Percentiles rank a stretch among this genome's conserved stretches.
Evolutionary conservation across 1,139 yeast species (phyloP).

Genomic region (Meyerozyma guilliermondii): DNA sequence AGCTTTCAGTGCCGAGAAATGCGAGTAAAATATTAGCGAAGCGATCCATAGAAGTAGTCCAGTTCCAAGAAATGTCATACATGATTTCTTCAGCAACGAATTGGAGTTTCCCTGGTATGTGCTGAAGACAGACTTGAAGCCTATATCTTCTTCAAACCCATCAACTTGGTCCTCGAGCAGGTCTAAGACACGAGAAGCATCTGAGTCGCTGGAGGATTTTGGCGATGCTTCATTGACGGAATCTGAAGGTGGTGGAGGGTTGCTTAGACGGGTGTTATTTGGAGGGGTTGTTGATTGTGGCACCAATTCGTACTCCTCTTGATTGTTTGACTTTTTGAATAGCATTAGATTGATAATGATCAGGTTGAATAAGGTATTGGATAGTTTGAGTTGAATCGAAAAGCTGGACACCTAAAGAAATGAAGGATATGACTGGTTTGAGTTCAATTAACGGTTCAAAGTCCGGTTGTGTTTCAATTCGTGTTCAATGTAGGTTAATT

Average conservation of each 20-base stretch:
- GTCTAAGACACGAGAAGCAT: conserved; percentile 26
- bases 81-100: conserved; percentile 7
- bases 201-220: conserved; percentile 14
- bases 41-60: conserved; percentile 22
- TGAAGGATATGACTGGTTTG: neutral
- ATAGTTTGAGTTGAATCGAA: too few species aligned
- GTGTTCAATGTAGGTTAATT: too few species aligned
- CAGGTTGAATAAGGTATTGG: too few species aligned
- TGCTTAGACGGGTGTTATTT: neutral
- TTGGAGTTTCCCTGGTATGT: conserved; percentile 14
- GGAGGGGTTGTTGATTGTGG: neutral
- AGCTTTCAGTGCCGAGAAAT: conserved; percentile 16
- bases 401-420: too few species aligned
- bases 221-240: neutral
- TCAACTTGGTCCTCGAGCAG: conserved; percentile 18
- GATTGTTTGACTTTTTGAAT: neutral
- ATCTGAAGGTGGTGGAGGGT: neutral
- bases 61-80: conserved; percentile 4
- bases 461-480: too few species aligned
- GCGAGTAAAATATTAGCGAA: conserved; percentile 27
- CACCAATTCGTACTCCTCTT: neutral
- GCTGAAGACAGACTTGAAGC: conserved; percentile 20
- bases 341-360: neutral
- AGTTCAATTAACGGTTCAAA: neutral
- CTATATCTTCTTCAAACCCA: conserved; percentile 21